phyloP scores from a whole-genome alignment of 1,284 basidiomycete species.

The Vanrija sp. region DNA sequence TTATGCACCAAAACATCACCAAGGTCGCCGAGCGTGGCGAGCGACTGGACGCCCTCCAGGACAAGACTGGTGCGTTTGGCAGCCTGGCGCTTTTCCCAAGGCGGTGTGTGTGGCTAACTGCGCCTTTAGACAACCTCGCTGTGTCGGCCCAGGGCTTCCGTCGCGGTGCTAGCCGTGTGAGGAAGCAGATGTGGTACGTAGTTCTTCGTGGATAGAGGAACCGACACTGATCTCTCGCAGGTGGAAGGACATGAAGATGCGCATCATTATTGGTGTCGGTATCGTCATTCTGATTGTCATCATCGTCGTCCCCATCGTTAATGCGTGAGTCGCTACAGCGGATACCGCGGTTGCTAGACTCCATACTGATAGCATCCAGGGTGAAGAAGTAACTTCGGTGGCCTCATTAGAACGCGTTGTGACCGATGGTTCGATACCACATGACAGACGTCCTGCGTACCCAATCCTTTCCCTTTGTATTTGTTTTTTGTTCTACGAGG shows the following conservation, averaged over 20 bases:
- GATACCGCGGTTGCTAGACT: not conserved
- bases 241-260: slow-evolving; percentile 94
- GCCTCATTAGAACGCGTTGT: no score
- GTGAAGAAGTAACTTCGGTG: not conserved
- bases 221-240: slow-evolving; percentile 49
- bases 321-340: slow-evolving; percentile 52
- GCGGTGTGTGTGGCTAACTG: not conserved
- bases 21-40: slow-evolving; percentile 89
- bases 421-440: no score
- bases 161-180: slow-evolving; percentile 91
- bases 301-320: slow-evolving; percentile 88
- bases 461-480: no score
- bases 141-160: slow-evolving; percentile 99
- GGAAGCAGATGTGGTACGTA: slow-evolving; percentile 77
- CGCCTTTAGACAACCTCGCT: slow-evolving; percentile 79
- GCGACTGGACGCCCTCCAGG: slow-evolving; percentile 86
- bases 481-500: no score
- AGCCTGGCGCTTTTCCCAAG: slow-evolving; percentile 43
- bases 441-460: no score
- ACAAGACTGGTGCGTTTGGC: slow-evolving; percentile 82
- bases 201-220: slow-evolving; percentile 29
- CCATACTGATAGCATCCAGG: not conserved
- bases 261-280: slow-evolving; percentile 66
- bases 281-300: slow-evolving; percentile 85
- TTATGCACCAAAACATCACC: slow-evolving; percentile 97